Evolutionary conservation across 2,329 filamentous ascomycete genomes (phyloP), one percentile per base, ranked within the genome.

Genomic region (Neurospora sp.): DNA sequence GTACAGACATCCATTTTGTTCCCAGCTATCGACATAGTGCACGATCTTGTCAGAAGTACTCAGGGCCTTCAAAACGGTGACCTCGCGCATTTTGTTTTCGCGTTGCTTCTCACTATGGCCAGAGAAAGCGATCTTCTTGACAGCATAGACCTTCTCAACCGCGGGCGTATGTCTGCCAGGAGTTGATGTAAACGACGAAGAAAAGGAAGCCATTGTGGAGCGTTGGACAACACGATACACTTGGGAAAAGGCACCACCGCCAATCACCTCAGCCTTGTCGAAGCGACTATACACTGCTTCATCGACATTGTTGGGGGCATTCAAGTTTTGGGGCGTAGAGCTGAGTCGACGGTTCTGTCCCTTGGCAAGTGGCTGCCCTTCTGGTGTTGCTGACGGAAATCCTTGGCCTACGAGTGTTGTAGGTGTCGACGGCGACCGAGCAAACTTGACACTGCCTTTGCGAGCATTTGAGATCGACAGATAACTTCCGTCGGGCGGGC

Each of bases 211-310:
- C 10, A 74, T 73, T 38, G 77, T 71, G n/a, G 78, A 76, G 9
- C 74, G 73, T 10, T 76, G 76, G 66, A 81, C 88, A 4, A 97
- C 94, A 42, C 91, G 89, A 79, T 93, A 99, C 0, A 99, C 96
- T 70, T 91, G 88, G 0, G 96, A 98, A 78, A 99, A 99, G 78
- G 97, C 95, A 70, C 96, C 96, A 71, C 90, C 90, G 67, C 95
- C 95, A 73, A 95, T 86, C 71, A 90, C 85, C 75, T 93, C 91
- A 13, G 96, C 91, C 71, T 90, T 91, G 69, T 91, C 89, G 78
- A 99, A 99, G 69, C 91, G 89, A 3, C 88, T 86, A 13, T 87
- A 88, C 68, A 97, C 82, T 68, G 87, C 88, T 28, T 89, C 87
- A 76, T 98, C 95, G 17, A 95, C 86, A 72, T 96, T 89, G 66